Evolutionary conservation across 768 basidiomycete species (phyloP), one percentile per base, ranked within the genome.

Genomic region (Lactarius pseudohatsudake): DNA sequence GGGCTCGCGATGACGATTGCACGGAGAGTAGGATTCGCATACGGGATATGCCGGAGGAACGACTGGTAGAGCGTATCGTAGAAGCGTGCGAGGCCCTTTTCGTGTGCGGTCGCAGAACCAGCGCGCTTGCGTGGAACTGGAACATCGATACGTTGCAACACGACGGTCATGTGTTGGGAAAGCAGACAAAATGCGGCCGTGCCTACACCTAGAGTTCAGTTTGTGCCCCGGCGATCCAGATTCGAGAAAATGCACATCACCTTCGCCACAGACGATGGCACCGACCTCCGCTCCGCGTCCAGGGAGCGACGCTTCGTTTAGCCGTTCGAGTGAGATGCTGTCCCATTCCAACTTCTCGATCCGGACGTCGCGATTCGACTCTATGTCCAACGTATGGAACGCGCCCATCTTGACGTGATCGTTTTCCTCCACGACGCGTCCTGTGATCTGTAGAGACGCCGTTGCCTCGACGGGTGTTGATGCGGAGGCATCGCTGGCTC

Each of bases 261-360:
- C 97, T 81, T 99, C 97, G 40, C 97, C 96, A 70, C 92, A 94
- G 4, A 99, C 93, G 28, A 99, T 84, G 0, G 97, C 97, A 16
- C 92, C 97, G 4, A 99, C 90, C 73, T 99, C 97, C 5, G 97
- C 97, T 0, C 97, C 96, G 71, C 90, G 81, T 30, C 96, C 97
- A n/a, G 94, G 94, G 45, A 92, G 80, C 62, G 93, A 95, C 26
- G 94, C 85, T 68, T 98, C 97, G 60, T 91, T 82, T 0, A 99
- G 85, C 22, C 96, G 82, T 34, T 86, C 83, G 16, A 90, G 75
- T 1, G 95, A 90, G 60, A 99, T 79, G 65, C 91, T 93, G 73
- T 99, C 97, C 97, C 97, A 99, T 18, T 91, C 92, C 62, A 90
- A 85, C 43, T 97, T 99, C 75, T 92, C 90, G 67, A 99, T 88